Percentiles rank a stretch among this genome's conserved stretches.
Evolutionary conservation across 805 yeast genomes (phyloP).

Genomic region (Cyberlindnera americana): DNA sequence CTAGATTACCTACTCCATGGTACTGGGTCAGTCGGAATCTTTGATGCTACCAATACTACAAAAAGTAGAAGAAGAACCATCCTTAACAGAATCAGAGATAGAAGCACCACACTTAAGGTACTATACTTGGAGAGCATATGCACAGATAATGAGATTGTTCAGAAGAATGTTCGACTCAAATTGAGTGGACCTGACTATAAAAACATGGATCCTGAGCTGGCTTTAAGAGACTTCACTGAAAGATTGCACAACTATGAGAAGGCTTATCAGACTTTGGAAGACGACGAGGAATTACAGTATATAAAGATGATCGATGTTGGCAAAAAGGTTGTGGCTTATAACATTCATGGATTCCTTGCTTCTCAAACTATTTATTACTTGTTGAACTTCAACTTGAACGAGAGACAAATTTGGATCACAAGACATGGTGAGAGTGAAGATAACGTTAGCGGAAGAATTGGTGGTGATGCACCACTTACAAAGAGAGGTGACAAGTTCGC

Average conservation of each 20-base stretch:
- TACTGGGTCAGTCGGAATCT: constrained; percentile 88
- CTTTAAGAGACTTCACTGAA: constrained; percentile 77
- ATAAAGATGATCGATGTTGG: constrained; percentile 97
- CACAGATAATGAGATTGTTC: constrained; percentile 72
- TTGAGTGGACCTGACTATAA: constrained; percentile 91
- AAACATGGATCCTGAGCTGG: constrained; percentile 76
- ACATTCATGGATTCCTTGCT: constrained; percentile 83
- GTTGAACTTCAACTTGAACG: constrained; percentile 81
- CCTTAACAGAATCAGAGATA: constrained; percentile 49
- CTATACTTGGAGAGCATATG: constrained; percentile 85
- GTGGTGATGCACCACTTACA: constrained; percentile 86
- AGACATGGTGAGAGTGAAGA: constrained; percentile 93
- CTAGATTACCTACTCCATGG: constrained; percentile 77
- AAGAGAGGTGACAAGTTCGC: constrained; percentile 75
- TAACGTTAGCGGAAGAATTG: constrained; percentile 80
- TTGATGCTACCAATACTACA: constrained; percentile 81
- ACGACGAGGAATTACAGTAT: constrained; percentile 70
- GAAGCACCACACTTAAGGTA: constrained; percentile 67
- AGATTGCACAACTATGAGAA: constrained; percentile 79
- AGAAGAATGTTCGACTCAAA: constrained; percentile 79
- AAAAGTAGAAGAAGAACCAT: constrained; percentile 59
- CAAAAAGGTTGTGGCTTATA: constrained; percentile 86
- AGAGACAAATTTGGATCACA: constrained; percentile 91
- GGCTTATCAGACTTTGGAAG: constrained; percentile 89
- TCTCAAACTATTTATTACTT: constrained; percentile 91